Base-by-base conservation (phyloP, 805 yeast genomes). In the Myxozyma sirexii region DNA sequence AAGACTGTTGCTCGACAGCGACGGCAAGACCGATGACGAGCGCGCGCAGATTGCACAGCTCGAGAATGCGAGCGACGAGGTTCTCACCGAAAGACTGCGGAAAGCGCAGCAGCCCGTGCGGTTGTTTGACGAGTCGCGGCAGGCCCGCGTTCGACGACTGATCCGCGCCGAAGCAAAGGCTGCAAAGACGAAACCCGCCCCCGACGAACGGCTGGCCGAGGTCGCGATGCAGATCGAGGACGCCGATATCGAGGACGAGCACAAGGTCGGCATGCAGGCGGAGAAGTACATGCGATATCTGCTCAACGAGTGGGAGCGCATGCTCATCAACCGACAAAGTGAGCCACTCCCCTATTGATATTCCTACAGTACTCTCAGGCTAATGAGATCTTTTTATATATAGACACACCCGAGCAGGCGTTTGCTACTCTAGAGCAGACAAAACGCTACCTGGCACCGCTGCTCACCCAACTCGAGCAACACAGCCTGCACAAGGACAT, bases 401-500 rank as follows among this genome's bases (percentile, higher is more conserved):
- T 29, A 59, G 62, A 57, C 26, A 47, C 63, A 1, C 67, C 68
- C 12, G 64, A 68, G 7, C 62, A 67, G 42, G 66, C 69, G 37
- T 67, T 62, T 27, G 70, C 68, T 1, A 58, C 81, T 12, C 60
- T 81, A 0, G 57, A 66, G 1, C 84, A 83, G 41, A 82, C 87
- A 1, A 80, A 80, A 66, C 72, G 68, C 53, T 74, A 80, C 62
- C 67, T 85, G 27, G 75, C 80, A 41, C 85, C 87, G 3, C 67
- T 81, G 42, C 69, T 90, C 39, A 82, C 84, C 2, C 74, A 77
- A 60, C 76, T 90, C 21, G 76, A 90, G 4, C 76, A 79, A 29
- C 66, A 70, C 7, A 67, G 70, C 0, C 63, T 85, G 0, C 70
- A 73, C 1, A 27, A 53, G 0, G 82, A 81, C 38, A 70, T 79